A percentile compares a stretch with the other conserved stretches of the same genome.
phyloP scores from a whole-genome alignment of 2,329 filamentous ascomycete species.

The Cordyceps fumosorosea region DNA sequence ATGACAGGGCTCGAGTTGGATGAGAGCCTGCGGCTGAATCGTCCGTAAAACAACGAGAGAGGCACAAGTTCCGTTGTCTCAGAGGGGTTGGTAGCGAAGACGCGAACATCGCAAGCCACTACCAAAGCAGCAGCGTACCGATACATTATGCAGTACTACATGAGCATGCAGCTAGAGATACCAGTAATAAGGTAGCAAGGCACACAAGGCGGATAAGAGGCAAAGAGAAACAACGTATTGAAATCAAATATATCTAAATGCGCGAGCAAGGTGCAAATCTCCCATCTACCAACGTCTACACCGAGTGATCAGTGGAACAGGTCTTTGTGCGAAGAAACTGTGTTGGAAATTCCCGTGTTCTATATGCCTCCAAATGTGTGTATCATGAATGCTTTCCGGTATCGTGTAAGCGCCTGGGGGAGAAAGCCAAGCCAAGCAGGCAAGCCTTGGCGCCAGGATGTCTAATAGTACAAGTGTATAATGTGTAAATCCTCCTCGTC shows the following conservation, averaged over 20 bases:
- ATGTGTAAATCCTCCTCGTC: slow-evolving; percentile 5
- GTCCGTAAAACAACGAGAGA: neutral
- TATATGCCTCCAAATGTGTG: slow-evolving; percentile 9
- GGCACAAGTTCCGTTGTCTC: neutral
- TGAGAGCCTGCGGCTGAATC: neutral
- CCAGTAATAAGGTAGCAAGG: neutral
- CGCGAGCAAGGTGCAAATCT: neutral
- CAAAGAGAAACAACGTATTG: neutral
- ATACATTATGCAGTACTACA: neutral
- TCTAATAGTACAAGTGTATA: slow-evolving; percentile 14
- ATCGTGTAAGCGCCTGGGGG: slow-evolving; percentile 1
- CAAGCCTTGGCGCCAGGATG: neutral
- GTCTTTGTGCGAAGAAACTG: slow-evolving; percentile 5
- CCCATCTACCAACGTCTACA: slow-evolving; percentile 9
- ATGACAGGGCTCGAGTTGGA: neutral
- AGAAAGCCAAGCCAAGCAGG: neutral
- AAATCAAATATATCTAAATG: neutral
- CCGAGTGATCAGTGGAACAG: slow-evolving; percentile 13
- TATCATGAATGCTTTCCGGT: slow-evolving; percentile 12
- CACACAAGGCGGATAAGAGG: neutral
- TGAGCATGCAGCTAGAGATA: neutral
- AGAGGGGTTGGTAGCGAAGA: neutral
- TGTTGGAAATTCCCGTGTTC: slow-evolving; percentile 11
- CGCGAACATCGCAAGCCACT: neutral
- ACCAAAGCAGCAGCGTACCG: neutral